Conservation (phyloP, 129 eudicot genomes). For the Pulicaria dysenterica region DNA sequence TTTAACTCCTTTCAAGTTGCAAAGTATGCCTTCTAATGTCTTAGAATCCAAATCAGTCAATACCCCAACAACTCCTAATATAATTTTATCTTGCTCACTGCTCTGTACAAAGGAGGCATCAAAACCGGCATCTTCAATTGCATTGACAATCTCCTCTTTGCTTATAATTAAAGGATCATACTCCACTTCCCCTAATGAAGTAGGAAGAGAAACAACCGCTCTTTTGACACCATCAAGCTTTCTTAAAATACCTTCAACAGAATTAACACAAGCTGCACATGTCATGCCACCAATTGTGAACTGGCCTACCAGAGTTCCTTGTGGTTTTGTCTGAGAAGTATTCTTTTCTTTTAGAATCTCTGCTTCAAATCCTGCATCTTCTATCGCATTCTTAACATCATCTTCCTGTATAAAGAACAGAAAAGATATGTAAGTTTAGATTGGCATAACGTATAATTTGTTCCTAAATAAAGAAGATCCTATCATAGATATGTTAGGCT, state of each 20-base stretch:
- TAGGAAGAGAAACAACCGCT: slow-evolving; percentile 82
- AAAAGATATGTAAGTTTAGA: slow-evolving; percentile 4
- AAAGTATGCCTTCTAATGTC: slow-evolving; percentile 66
- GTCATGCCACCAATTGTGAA: slow-evolving; percentile 99
- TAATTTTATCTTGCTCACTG: slow-evolving; percentile 77
- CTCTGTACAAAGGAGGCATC: slow-evolving; percentile 96
- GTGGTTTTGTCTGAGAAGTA: slow-evolving; percentile 40
- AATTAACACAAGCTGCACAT: slow-evolving; percentile 94
- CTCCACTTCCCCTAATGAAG: slow-evolving; percentile 96
- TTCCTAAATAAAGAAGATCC: background rate
- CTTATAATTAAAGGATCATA: slow-evolving; percentile 71
- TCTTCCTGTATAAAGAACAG: slow-evolving; percentile 65
- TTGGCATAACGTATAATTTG: background rate
- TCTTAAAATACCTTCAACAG: slow-evolving; percentile 89
- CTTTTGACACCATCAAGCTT: slow-evolving; percentile 82
- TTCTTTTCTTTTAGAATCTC: slow-evolving; percentile 67
- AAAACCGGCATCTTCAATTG: slow-evolving; percentile 99
- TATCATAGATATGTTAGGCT: too few species aligned
- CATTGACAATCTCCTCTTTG: slow-evolving; percentile 77
- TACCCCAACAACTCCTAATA: slow-evolving; percentile 66
- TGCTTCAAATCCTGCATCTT: slow-evolving; percentile 99
- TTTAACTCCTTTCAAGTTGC: slow-evolving; percentile 75
- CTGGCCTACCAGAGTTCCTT: slow-evolving; percentile 68
- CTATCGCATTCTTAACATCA: slow-evolving; percentile 85
- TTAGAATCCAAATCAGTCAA: slow-evolving; percentile 64